Conservation (phyloP, 495 filamentous ascomycete genomes). For the Talaromyces stipitatus region DNA sequence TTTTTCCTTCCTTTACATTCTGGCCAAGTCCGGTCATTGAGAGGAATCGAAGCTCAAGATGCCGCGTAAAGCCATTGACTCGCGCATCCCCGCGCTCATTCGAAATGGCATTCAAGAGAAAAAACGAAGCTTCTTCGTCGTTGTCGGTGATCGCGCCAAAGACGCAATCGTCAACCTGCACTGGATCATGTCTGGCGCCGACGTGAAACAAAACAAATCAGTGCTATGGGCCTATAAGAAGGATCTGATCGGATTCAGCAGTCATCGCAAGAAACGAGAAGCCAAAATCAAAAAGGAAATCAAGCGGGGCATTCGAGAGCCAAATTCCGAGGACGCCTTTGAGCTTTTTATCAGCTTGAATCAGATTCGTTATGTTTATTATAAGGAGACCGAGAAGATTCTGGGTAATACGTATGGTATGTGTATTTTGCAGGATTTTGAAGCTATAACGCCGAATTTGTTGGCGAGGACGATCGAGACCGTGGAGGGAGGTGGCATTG, state of each 20-base stretch:
- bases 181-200: constrained; percentile 82
- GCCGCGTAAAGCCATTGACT: constrained; percentile 62
- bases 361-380: constrained; percentile 98
- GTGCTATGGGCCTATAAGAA: constrained; percentile 99
- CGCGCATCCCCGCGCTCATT: constrained; percentile 92
- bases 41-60: constrained; percentile 27
- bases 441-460: constrained; percentile 93
- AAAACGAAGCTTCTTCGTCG: constrained; percentile 94
- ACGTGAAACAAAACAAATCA: constrained; percentile 92
- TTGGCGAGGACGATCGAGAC: constrained; percentile 94
- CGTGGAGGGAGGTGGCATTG: constrained; percentile 91
- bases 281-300: constrained; percentile 97
- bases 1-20: background rate
- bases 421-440: constrained; percentile 97
- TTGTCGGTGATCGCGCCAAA: constrained; percentile 93
- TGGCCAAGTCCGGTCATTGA: background rate
- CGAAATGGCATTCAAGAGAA: constrained; percentile 95
- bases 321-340: constrained; percentile 95
- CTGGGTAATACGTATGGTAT: constrained; percentile 98
- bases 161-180: constrained; percentile 96
- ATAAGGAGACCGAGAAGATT: constrained; percentile 99
- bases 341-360: constrained; percentile 95
- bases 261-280: constrained; percentile 95
- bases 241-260: constrained; percentile 89
- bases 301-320: constrained; percentile 87